Base-by-base conservation (phyloP, 768 basidiomycete genomes). In the Albatrellus ellisii region DNA sequence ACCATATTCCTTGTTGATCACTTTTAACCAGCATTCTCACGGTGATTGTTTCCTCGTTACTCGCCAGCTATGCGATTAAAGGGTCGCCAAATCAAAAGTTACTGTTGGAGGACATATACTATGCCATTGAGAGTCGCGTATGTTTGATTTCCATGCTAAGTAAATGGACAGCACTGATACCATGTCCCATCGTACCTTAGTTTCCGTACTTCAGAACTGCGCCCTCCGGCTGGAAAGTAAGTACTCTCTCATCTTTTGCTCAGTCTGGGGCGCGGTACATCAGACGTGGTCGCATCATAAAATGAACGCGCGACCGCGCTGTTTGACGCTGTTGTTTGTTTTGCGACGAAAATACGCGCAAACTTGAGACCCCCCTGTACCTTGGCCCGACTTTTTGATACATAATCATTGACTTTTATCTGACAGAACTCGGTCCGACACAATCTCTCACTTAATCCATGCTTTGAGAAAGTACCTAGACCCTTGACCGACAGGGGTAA, bases 141-240 rank as follows among this genome's bases (percentile, higher is more conserved):
- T 57, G 79, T 70, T 27, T 35, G 38, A 22, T 17, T n/a, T 35
- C 33, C 37, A 40, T 31, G 25, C 26, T 31, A n/a, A 21, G 20
- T 33, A 22, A 29, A 48, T 24, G 15, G 25, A 46, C 44, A 41
- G 43, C 26, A 24, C 45, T 55, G 43, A 57, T 46, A 33, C 20
- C 47, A 26, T 52, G 36, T n/a, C n/a, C 21, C 32, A 41, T 39
- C 34, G 41, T 42, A 27, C 41, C 29, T 37, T 55, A 89, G 84
- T 90, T 90, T 55, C 87, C 87, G 14, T 90, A 89, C 58, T 90
- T 90, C 64, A 66, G 86, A 60, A 77, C 70, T 22, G 87, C 87
- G 4, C 85, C 86, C 27, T 77, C 78, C 46, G 87, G 87, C n/a
- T 90, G 87, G 87, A 90, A 90, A 69, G 86, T 86, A 54, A 71